A percentile compares a stretch with the other conserved stretches of the same genome.
Conservation (phyloP, 2,329 filamentous ascomycete species). For the Colletotrichum tropicicola region DNA sequence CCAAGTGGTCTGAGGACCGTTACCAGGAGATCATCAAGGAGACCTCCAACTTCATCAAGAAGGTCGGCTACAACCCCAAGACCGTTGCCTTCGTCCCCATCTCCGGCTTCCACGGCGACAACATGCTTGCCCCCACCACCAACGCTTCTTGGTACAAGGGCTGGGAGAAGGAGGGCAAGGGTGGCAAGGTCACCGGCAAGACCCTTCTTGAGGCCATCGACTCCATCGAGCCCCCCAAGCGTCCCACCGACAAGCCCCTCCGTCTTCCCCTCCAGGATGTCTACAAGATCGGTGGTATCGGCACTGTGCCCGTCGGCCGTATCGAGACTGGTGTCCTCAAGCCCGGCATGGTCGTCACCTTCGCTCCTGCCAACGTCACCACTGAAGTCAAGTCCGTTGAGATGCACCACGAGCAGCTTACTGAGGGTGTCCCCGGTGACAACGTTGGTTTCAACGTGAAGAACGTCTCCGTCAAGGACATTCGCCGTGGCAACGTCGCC, state of each 20-base stretch:
- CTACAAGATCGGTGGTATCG: conserved; percentile 99
- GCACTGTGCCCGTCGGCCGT: conserved; percentile 99
- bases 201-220: conserved; percentile 99
- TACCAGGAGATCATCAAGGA: conserved; percentile 99
- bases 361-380: conserved; percentile 98
- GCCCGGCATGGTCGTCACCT: conserved; percentile 94
- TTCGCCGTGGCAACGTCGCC: conserved; percentile 99
- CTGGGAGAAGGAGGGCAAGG: conserved; percentile 98
- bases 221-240: conserved; percentile 89
- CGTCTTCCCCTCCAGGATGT: conserved; percentile 99
- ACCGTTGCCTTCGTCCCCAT: conserved; percentile 97
- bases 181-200: conserved; percentile 88
- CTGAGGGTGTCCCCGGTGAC: conserved; percentile 96
- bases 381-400: conserved; percentile 99
- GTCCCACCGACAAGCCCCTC: conserved; percentile 98
- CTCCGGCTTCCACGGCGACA: conserved; percentile 99
- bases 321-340: conserved; percentile 99
- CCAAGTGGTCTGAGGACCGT: conserved; percentile 96
- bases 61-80: conserved; percentile 99
- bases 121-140: conserved; percentile 91
- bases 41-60: conserved; percentile 99
- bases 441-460: conserved; percentile 99
- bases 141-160: conserved; percentile 99
- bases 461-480: conserved; percentile 99
- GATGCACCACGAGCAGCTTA: conserved; percentile 99